Evolutionary conservation across 2,329 filamentous ascomycete genomes (phyloP).

Genomic region (Botrytis pseudocinerea): DNA sequence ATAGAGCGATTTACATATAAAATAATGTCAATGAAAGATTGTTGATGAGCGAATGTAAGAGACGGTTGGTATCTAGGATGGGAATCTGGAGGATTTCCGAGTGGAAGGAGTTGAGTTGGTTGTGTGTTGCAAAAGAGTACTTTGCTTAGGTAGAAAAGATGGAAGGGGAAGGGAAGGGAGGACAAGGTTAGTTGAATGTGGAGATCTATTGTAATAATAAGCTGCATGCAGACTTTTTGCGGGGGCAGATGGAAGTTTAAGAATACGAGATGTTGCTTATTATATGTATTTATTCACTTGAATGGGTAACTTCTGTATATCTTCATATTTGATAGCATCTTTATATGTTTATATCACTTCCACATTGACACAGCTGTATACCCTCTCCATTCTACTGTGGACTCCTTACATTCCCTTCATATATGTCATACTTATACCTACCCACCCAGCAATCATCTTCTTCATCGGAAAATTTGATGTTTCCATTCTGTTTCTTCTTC

Average conservation of each 20-base stretch:
- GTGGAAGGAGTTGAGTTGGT: not conserved
- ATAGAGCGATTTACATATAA: not conserved
- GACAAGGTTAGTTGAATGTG: not conserved
- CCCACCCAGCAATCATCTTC: not conserved
- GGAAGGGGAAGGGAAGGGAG: not conserved
- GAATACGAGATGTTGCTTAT: not conserved
- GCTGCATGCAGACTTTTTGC: not conserved
- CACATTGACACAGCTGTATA: not conserved
- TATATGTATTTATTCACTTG: not conserved
- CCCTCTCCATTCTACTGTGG: not conserved
- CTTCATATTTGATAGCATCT: not conserved
- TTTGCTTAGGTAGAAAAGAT: not conserved
- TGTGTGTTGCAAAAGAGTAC: not conserved
- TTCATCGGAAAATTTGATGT: not conserved
- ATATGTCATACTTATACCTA: not conserved
- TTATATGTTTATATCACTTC: not conserved
- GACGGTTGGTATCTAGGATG: not conserved
- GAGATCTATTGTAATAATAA: not conserved
- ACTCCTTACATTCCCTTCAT: not conserved
- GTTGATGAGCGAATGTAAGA: constrained; percentile 5
- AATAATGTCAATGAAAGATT: not conserved
- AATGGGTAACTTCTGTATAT: not conserved
- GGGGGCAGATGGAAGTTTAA: not conserved
- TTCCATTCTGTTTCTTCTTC: not conserved
- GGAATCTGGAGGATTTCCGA: not conserved